Base-by-base conservation (phyloP, 1,284 basidiomycete genomes). In the Tremellales sp. region DNA sequence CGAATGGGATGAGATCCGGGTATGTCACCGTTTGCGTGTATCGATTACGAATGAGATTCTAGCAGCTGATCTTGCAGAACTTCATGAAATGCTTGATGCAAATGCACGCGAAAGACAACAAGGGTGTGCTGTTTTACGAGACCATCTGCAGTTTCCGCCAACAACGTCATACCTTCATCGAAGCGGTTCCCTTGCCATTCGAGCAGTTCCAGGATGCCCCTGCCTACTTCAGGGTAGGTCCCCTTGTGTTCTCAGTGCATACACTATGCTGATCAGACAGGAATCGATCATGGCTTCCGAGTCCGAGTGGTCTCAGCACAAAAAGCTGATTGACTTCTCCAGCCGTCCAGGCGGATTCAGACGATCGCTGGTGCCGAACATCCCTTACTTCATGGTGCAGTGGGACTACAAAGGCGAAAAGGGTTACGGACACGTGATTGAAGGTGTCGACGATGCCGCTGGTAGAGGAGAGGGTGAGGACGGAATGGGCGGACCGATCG, bases 61-160 rank as follows among this genome's bases (percentile, higher is more conserved):
- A n/a, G n/a, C 27, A 31, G 44, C 49, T 44, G 45, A 50, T n/a
- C 22, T 33, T 23, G 15, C 67, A 96, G 90, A 98, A 98, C 70
- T 98, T 97, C 67, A 97, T 97, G 91, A 99, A 99, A 75, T 94
- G 89, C 61, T 77, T 99, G 15, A 94, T 97, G 83, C 83, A 83
- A 50, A 91, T 96, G 87, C 92, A 85, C 60, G 85, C 89, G 0
- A 85, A 89, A 58, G 83, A 89, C 53, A 86, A 91, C 70, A 84
- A 89, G 64, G 90, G 89, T 0, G 87, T 93, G 22, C 75, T 97
- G 17, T 97, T 98, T 75, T 96, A 85, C 69, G 94, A 97, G 74
- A 97, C 93, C 1, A 84, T 97, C 25, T 77, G 90, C 37, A 85
- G 79, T 15, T 79, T 97, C 63, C 89, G 86, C 65, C 80, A 82